A percentile compares a stretch with the other conserved stretches of the same genome.
Conservation (phyloP, 441 rosid genomes). For the Macaranga tanarius region DNA sequence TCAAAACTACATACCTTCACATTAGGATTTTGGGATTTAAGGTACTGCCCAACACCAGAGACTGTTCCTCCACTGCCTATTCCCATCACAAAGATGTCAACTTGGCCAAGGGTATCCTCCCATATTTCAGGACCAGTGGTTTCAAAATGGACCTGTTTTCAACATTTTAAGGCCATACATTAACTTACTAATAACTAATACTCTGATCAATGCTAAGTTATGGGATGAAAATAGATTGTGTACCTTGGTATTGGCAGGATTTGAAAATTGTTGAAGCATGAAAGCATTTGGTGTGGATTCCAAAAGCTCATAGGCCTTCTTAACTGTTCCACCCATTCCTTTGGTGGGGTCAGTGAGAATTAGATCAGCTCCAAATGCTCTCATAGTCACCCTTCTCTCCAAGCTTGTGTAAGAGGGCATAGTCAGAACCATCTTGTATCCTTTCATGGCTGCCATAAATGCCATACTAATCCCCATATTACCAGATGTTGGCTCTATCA, state of each 20-base stretch:
- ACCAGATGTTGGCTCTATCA: slow-evolving; percentile 94
- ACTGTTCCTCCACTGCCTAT: slow-evolving; percentile 97
- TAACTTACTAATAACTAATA: not conserved
- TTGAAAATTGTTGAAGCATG: slow-evolving; percentile 84
- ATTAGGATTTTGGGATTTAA: slow-evolving; percentile 81
- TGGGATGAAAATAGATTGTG: not conserved
- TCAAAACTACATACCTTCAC: slow-evolving; percentile 53
- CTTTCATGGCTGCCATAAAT: slow-evolving; percentile 83
- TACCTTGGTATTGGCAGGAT: slow-evolving; percentile 84
- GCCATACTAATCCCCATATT: slow-evolving; percentile 97
- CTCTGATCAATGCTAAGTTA: not conserved
- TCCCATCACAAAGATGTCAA: slow-evolving; percentile 92
- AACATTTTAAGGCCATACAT: slow-evolving; percentile 15
- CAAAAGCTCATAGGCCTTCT: slow-evolving; percentile 74
- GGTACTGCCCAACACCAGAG: slow-evolving; percentile 84
- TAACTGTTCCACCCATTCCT: slow-evolving; percentile 95
- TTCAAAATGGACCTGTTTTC: slow-evolving; percentile 71
- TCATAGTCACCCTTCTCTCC: slow-evolving; percentile 92
- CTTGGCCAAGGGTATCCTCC: slow-evolving; percentile 86
- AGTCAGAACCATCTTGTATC: slow-evolving; percentile 78
- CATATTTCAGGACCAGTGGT: slow-evolving; percentile 96
- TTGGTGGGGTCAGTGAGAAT: slow-evolving; percentile 85
- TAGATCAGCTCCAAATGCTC: slow-evolving; percentile 87
- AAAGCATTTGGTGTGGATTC: slow-evolving; percentile 69
- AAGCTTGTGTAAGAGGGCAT: slow-evolving; percentile 97